Evolutionary conservation across 2,329 filamentous ascomycete genomes (phyloP).

Genomic region (Fusarium sp.): DNA sequence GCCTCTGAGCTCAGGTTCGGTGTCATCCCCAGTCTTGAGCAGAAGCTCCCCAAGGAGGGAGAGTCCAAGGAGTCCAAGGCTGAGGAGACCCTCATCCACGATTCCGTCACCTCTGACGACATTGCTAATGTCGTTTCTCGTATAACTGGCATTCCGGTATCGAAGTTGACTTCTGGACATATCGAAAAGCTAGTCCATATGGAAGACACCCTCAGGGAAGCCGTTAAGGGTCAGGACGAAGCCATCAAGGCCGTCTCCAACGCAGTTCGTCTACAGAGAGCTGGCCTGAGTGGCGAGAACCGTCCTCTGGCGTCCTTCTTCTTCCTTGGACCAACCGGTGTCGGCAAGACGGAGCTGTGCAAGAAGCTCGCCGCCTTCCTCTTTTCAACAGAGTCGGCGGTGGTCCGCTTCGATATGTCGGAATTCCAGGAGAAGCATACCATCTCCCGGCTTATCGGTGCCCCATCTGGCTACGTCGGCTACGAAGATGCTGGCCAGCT

Average conservation of each 20-base stretch:
- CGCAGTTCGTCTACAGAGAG: conserved; percentile 92
- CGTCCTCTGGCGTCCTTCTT: conserved; percentile 94
- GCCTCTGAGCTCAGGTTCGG: conserved; percentile 94
- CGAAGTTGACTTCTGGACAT: conserved; percentile 92
- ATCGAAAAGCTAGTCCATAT: conserved; percentile 95
- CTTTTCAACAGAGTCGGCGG: conserved; percentile 91
- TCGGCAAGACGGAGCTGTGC: conserved; percentile 97
- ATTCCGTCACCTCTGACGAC: conserved; percentile 94
- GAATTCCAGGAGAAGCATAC: conserved; percentile 99
- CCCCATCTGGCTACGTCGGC: conserved; percentile 93
- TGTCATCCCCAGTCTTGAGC: conserved; percentile 83
- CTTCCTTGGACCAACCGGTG: conserved; percentile 96
- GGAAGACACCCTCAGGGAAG: conserved; percentile 88
- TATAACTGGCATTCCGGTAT: conserved; percentile 91
- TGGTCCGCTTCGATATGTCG: conserved; percentile 96
- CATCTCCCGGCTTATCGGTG: conserved; percentile 90
- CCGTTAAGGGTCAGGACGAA: conserved; percentile 93
- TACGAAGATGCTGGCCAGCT: conserved; percentile 97
- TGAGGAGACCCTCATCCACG: conserved; percentile 79
- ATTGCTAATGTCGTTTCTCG: conserved; percentile 93
- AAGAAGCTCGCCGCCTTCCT: conserved; percentile 95
- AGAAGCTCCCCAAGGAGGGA: conserved; percentile 82
- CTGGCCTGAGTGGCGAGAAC: conserved; percentile 91
- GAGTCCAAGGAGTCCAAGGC: conserved; percentile 53
- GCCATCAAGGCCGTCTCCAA: conserved; percentile 91